Evolutionary conservation across 768 basidiomycete genomes (phyloP).

Genomic region (Russula earlei): DNA sequence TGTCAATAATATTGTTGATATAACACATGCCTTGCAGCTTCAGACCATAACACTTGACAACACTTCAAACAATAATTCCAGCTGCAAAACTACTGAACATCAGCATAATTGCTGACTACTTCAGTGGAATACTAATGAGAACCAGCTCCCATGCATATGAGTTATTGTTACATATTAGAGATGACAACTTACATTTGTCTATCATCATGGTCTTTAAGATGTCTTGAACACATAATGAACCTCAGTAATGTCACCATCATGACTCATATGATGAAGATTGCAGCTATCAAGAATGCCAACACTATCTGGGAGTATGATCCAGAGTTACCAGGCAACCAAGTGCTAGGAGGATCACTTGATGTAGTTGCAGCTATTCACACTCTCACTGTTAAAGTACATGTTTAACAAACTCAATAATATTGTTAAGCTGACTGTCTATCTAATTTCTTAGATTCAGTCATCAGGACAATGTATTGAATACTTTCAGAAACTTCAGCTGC

Average conservation of each 20-base stretch:
- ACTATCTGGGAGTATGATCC: conserved; percentile 3
- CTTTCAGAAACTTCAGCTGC: not conserved
- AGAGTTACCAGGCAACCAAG: not conserved
- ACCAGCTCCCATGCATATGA: no score
- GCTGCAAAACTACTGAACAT: not conserved
- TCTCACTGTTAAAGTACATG: not conserved
- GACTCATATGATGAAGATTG: not conserved
- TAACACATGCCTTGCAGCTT: no score
- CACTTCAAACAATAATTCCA: not conserved
- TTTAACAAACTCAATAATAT: no score
- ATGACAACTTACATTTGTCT: no score
- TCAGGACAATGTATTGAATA: not conserved
- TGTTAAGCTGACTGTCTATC: no score
- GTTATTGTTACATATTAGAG: no score
- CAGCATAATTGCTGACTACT: no score
- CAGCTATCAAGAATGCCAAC: not conserved
- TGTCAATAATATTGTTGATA: no score
- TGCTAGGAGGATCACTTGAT: not conserved
- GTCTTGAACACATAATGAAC: not conserved
- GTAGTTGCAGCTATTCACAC: not conserved
- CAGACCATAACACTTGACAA: not conserved
- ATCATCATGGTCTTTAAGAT: no score
- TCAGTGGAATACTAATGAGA: no score
- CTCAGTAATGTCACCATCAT: not conserved
- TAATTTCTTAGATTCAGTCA: not conserved